Conservation (phyloP, 169 alveolate genomes). For the Plasmodium berghei region DNA sequence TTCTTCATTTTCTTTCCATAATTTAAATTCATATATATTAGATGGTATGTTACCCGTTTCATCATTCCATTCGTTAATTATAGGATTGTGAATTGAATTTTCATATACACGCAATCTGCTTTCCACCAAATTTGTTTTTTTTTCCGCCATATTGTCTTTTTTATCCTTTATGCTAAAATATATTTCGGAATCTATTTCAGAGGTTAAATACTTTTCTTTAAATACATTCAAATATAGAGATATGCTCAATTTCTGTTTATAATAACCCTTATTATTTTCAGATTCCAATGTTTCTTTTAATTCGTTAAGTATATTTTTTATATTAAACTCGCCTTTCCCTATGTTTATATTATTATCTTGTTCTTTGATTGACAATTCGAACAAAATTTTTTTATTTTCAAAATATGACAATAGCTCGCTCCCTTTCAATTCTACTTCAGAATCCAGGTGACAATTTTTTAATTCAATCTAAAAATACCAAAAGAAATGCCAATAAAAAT, state of each 20-base stretch:
- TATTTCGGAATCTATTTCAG: slow-evolving; percentile 16
- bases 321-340: slow-evolving; percentile 29
- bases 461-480: slow-evolving; percentile 26
- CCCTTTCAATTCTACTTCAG: slow-evolving; percentile 15
- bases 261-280: not conserved
- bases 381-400: slow-evolving; percentile 6
- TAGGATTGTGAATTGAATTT: not conserved
- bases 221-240: slow-evolving; percentile 42
- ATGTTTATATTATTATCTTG: slow-evolving; percentile 32
- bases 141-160: not conserved
- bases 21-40: slow-evolving; percentile 46
- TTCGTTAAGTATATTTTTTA: slow-evolving; percentile 14
- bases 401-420: slow-evolving; percentile 4
- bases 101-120: not conserved
- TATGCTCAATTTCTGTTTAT: slow-evolving; percentile 14
- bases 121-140: not conserved
- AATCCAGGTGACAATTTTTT: slow-evolving; percentile 41
- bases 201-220: slow-evolving; percentile 64
- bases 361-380: slow-evolving; percentile 6
- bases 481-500: not conserved
- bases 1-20: slow-evolving; percentile 67
- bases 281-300: slow-evolving; percentile 1
- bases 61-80: not conserved
- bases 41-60: slow-evolving; percentile 9
- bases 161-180: slow-evolving; percentile 16